These are phyloP conservation scores for Trichoderma sp. DNA, from an alignment of 2,329 filamentous ascomycete species.

Conservation along the genomic window DNA sequence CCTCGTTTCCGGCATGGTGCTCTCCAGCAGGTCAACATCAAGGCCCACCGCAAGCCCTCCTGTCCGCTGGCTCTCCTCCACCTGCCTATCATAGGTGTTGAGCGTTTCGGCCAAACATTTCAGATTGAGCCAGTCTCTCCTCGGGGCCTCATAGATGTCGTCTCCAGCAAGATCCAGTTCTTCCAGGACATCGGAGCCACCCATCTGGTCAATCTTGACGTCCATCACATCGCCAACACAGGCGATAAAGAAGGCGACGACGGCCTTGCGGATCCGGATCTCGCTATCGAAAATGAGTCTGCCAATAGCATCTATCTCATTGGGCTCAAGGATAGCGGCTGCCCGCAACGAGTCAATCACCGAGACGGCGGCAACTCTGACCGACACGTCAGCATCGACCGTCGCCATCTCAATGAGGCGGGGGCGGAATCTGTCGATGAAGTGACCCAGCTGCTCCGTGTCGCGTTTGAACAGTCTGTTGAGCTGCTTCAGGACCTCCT, in stretches of 20 bases:
- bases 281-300: slow-evolving; percentile 89
- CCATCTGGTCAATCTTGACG: slow-evolving; percentile 78
- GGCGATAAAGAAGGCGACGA: slow-evolving; percentile 86
- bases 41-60: slow-evolving; percentile 48
- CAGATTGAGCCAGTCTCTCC: slow-evolving; percentile 83
- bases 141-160: slow-evolving; percentile 75
- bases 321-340: slow-evolving; percentile 83
- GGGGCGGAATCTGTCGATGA: slow-evolving; percentile 87
- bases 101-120: slow-evolving; percentile 88
- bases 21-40: slow-evolving; percentile 61
- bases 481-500: slow-evolving; percentile 86
- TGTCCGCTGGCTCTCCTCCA: slow-evolving; percentile 58
- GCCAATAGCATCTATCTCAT: slow-evolving; percentile 86
- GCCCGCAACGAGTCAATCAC: slow-evolving; percentile 81
- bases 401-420: slow-evolving; percentile 92
- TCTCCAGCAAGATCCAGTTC: slow-evolving; percentile 75
- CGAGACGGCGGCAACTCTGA: slow-evolving; percentile 78
- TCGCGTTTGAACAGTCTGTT: slow-evolving; percentile 77
- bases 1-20: slow-evolving; percentile 71
- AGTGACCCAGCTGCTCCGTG: slow-evolving; percentile 82
- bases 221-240: slow-evolving; percentile 83
- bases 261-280: slow-evolving; percentile 79
- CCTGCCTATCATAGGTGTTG: slow-evolving; percentile 74
- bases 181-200: slow-evolving; percentile 74
- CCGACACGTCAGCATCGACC: slow-evolving; percentile 76